Percentiles rank a stretch among this genome's conserved stretches.
Conservation (phyloP, 2,329 filamentous ascomycete species). For the Botryotinia calthae region DNA sequence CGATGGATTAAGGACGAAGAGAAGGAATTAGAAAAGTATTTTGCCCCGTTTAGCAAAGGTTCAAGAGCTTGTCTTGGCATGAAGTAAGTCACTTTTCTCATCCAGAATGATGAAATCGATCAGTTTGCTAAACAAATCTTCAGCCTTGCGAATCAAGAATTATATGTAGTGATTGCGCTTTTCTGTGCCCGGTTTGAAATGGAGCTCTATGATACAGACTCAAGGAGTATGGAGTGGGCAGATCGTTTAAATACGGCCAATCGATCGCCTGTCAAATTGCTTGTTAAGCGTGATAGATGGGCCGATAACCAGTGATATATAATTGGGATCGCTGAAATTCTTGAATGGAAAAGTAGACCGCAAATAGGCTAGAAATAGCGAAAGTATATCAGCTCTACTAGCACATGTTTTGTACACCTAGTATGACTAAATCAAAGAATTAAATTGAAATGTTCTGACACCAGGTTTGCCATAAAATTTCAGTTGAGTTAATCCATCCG, state of each 20-base stretch:
- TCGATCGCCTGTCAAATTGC: neutral
- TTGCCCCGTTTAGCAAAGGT: neutral
- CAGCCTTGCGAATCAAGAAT: neutral
- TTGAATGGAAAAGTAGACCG: neutral
- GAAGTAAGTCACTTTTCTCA: neutral
- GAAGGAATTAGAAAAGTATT: neutral
- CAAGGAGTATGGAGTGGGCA: neutral
- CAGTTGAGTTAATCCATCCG: neutral
- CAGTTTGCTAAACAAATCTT: neutral
- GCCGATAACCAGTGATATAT: neutral
- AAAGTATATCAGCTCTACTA: neutral
- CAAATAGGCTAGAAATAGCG: neutral
- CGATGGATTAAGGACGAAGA: neutral
- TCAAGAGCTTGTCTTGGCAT: neutral
- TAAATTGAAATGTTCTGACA: accelerated
- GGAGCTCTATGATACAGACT: conserved; percentile 10
- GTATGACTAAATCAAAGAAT: neutral
- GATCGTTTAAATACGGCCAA: neutral
- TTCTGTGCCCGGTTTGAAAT: neutral
- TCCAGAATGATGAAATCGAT: neutral
- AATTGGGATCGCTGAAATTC: neutral
- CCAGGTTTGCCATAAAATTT: neutral
- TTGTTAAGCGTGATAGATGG: neutral
- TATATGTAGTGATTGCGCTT: neutral
- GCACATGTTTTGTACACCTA: neutral